Evolutionary conservation across 75 land plant species (phyloP).

Genomic region (Cryptomeria japonica): DNA sequence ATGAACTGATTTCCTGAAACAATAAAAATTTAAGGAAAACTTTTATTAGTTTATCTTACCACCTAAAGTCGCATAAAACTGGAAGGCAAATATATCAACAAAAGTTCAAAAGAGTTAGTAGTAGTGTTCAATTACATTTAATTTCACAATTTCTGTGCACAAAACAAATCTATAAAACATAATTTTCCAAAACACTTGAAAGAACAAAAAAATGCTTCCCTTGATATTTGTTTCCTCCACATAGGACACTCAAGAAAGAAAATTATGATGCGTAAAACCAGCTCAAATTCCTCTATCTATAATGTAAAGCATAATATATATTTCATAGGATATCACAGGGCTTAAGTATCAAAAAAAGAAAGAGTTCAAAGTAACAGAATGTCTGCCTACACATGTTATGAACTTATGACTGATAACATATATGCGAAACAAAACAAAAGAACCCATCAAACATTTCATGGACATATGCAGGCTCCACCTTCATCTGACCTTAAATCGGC

Average conservation of each 20-base stretch:
- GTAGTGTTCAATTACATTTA: background rate
- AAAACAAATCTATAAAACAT: background rate
- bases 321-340: background rate
- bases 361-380: background rate
- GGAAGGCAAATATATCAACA: background rate
- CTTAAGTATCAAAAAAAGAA: background rate
- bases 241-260: background rate
- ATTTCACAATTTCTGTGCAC: background rate
- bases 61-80: background rate
- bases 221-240: background rate
- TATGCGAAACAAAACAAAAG: background rate
- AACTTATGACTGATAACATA: background rate
- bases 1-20: constrained; percentile 87
- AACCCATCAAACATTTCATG: background rate
- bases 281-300: background rate
- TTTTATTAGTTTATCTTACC: background rate
- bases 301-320: background rate
- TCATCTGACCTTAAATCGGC: constrained; percentile 79
- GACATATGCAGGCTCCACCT: background rate
- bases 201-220: background rate
- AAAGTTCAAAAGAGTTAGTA: background rate
- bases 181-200: background rate
- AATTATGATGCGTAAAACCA: background rate
- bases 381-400: background rate
- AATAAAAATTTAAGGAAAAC: constrained; percentile 13